Base-by-base conservation (phyloP, 108 stramenopile genomes). In the Ochromonas danica region DNA sequence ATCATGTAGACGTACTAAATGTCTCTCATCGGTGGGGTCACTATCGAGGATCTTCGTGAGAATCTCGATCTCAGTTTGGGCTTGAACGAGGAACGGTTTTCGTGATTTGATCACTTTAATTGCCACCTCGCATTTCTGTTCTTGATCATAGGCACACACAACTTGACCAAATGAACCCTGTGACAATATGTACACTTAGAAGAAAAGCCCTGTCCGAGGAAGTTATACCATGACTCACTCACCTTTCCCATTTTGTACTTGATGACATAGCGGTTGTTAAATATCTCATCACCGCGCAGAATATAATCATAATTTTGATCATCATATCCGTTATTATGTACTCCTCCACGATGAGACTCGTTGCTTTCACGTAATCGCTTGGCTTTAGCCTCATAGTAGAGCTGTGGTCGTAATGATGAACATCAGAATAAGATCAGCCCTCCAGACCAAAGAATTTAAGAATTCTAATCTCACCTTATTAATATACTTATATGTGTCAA, bases 41-140 rank as follows among this genome's bases (percentile, higher is more conserved):
- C 75, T 78, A 3, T 30, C 36, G 28, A 45, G 71, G 14, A 90
- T 79, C 51, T 70, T 42, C 65, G 80, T 83, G 80, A 99, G 82
- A 1, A 99, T 86, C 40, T 91, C 91, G 79, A 97, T 95, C 84
- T 99, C 98, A 38, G 95, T 96, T 87, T 89, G 91, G 25, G 98
- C 98, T 81, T 99, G 98, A 88, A 95, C 80, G 61, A 91, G 77
- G 85, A 97, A 99, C 14, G 96, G 94, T 71, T 91, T 93, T 79
- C 94, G 94, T 81, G 93, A 94, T 86, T 97, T 97, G 87, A 99
- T 96, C 63, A 99, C 95, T 82, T 99, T 99, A 74, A 99, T 95
- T 3, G 98, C 98, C 27, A 97, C 96, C 35, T 95, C 92, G 41
- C 17, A 39, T 84, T 81, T 74, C 78, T 77, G n/a, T 78, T 78